These are phyloP conservation scores for Zygosaccharomyces siamensis DNA, from an alignment of 805 yeast genomes.

Conservation along the genomic window DNA sequence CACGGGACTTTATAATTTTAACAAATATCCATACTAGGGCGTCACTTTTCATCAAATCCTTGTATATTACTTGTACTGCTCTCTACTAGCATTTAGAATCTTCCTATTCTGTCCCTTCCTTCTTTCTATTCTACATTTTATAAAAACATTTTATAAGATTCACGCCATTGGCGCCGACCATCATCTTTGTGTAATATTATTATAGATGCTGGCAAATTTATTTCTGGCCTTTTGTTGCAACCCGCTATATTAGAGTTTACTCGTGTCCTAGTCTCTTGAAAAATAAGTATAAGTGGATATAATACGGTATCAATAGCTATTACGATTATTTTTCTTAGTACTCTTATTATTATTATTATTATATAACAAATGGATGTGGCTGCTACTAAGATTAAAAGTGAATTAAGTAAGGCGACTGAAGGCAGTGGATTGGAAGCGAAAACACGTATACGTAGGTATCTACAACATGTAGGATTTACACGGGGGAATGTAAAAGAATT, in stretches of 20 bases:
- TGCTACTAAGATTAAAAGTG: slow-evolving; percentile 2
- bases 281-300: no score
- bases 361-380: slow-evolving; percentile 2
- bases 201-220: not conserved
- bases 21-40: slow-evolving; percentile 4
- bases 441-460: not conserved
- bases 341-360: not conserved
- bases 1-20: not conserved
- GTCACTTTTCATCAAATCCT: not conserved
- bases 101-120: no score
- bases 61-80: no score
- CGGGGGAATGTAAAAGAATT: not conserved
- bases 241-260: no score
- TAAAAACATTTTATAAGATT: not conserved
- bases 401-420: not conserved
- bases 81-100: no score
- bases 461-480: not conserved
- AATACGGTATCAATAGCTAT: no score
- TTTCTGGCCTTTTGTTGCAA: no score
- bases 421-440: not conserved
- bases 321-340: no score
- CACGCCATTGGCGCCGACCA: not conserved
- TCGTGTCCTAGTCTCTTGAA: no score
- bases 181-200: not conserved
- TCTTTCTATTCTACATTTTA: no score